A percentile compares a stretch with the other conserved stretches of the same genome.
Conservation (phyloP, 345 rosid species). For the Ailanthus altissimus region DNA sequence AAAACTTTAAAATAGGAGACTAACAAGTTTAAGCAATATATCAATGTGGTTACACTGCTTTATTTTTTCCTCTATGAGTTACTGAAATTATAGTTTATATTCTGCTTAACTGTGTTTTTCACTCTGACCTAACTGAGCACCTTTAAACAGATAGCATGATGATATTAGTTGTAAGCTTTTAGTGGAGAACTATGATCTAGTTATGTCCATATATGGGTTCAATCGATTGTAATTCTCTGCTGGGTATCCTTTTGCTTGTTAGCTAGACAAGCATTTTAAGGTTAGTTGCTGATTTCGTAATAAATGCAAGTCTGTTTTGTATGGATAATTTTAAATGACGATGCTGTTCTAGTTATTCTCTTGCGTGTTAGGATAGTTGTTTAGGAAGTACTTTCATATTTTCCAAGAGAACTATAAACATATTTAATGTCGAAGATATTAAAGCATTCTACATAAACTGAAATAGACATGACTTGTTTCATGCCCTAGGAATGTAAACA, state of each 20-base stretch:
- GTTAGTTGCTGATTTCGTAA: no score
- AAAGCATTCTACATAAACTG: no score
- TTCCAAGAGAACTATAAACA: no score
- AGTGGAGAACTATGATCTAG: background rate
- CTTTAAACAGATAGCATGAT: background rate
- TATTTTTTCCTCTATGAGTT: constrained; percentile 9
- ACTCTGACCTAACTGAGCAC: background rate
- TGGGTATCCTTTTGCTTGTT: no score
- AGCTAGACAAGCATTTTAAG: no score
- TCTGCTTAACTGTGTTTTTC: background rate
- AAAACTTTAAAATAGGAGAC: constrained; percentile 8
- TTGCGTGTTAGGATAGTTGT: background rate
- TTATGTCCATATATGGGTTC: no score
- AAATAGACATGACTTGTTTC: no score
- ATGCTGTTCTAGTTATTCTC: background rate
- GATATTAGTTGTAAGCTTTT: background rate
- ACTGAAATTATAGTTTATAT: constrained; percentile 2
- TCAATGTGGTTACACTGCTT: constrained; percentile 12
- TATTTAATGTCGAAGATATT: no score
- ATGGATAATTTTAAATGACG: no score
- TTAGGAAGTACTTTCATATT: no score
- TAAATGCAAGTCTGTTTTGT: background rate
- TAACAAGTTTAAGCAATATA: constrained; percentile 25
- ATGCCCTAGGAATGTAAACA: no score
- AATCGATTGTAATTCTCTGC: no score